Evolutionary conservation across 2,329 filamentous ascomycete genomes (phyloP), one percentile per base, ranked within the genome.

Genomic region (Coniochaeta sp.): DNA sequence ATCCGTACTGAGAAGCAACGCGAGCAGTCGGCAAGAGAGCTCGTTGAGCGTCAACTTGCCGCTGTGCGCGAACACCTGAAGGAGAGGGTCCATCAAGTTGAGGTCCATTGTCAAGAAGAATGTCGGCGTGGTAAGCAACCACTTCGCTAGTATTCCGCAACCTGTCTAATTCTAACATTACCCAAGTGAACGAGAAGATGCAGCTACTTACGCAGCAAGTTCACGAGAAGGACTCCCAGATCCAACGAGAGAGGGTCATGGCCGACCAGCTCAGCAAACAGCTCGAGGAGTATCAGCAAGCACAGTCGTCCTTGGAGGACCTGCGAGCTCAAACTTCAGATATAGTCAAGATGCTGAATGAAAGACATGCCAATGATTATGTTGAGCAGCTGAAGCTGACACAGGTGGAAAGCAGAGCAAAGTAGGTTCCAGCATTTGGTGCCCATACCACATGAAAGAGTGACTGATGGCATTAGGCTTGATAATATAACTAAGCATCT

Each of bases 31-130:
- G 28, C 64, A 14, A 58, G 63, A 11, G 70, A 71, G 47, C 33
- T 73, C 24, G 64, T 69, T 2, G 66, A 66, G n/a, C 69, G 69
- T 40, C 72, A 74, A 17, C 66, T 71, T 0, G 68, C 76, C 40
- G 67, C 69, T 8, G 66, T 75, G 36, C 70, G 68, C 26, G 61
- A 61, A 40, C 69, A 71, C 9, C 62, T 75, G n/a, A 63, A 71
- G 3, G 62, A 68, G 52, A 61, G 61, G 2, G 64, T 69, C 8
- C 64, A 60, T 11, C 61, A 64, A 34, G 54, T 56, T n/a, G 60
- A 67, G 19, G 36, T 59, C 6, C 61, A 66, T 43, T 61, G 60
- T 60, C 66, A 65, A 47, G 61, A 24, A 6, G 65, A 68, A 59
- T 58, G 58, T 6, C 38, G 43, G 24, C 54, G 65, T n/a, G 12